A percentile compares a stretch with the other conserved stretches of the same genome.
Evolutionary conservation across 2,329 filamentous ascomycete genomes (phyloP).

Genomic region (Chaetomiaceae sp.): DNA sequence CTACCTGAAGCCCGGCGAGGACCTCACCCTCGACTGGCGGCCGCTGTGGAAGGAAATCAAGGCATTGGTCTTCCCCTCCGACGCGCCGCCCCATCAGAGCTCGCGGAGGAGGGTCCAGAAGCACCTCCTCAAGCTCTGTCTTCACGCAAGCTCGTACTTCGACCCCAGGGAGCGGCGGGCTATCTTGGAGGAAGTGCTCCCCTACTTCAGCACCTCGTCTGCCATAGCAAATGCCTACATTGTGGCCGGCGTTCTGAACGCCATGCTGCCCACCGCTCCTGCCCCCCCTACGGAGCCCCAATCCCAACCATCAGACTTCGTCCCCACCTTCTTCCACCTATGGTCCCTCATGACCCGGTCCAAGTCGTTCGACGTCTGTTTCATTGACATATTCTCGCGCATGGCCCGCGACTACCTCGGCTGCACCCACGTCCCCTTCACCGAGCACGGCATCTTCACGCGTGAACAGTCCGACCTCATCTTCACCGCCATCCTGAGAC

Average conservation of each 20-base stretch:
- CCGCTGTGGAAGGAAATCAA: conserved; percentile 92
- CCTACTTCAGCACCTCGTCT: conserved; percentile 87
- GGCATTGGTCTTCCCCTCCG: conserved; percentile 77
- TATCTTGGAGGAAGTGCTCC: conserved; percentile 74
- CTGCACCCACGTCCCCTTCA: conserved; percentile 70
- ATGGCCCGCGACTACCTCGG: conserved; percentile 77
- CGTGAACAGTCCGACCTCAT: conserved; percentile 86
- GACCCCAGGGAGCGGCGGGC: conserved; percentile 78
- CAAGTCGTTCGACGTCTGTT: conserved; percentile 76
- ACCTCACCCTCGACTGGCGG: conserved; percentile 87
- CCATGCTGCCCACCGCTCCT: conserved; percentile 79
- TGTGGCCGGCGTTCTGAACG: conserved; percentile 79
- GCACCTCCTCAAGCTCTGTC: conserved; percentile 77
- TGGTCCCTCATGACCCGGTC: conserved; percentile 93
- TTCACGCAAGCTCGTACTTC: conserved; percentile 87
- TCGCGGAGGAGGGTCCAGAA: conserved; percentile 51
- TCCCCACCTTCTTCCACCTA: conserved; percentile 92
- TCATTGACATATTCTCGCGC: conserved; percentile 84
- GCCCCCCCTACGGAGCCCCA: conserved; percentile 64
- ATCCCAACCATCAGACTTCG: conserved; percentile 79
- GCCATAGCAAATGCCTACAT: conserved; percentile 85
- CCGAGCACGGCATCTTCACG: conserved; percentile 84
- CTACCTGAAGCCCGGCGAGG: conserved; percentile 84
- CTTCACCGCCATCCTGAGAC: conserved; percentile 81
- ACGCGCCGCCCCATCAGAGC: conserved; percentile 62